Base-by-base conservation (phyloP, 768 basidiomycete species). In the Pleurotus djamor region DNA sequence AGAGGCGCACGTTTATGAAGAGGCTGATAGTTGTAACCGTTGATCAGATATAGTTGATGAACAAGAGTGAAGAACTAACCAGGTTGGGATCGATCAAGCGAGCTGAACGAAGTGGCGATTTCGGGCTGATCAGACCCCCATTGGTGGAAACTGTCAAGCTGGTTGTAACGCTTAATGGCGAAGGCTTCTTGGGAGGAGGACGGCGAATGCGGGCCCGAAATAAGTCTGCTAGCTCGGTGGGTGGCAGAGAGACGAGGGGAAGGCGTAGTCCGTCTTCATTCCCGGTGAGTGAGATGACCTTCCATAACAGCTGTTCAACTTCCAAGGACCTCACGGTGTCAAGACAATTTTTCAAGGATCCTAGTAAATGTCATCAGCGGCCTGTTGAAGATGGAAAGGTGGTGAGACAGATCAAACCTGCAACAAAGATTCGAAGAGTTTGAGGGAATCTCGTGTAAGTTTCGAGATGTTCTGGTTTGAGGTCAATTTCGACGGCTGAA, bases 371-470 rank as follows among this genome's bases (percentile, higher is more conserved):
- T 48, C 35, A 45, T 67, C 50, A 66, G 21, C 59, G 35, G 32
- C 21, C 3, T 28, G 21, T 28, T 28, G 21, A 1, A 45, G 33
- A 32, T 7, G 14, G 21, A 41, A 32, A 63, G 61, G 45, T 59
- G 61, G 45, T 59, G 12, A 50, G 48, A 45, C 33, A 38, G 50
- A 60, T 50, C 57, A 57, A 2, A 87, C 89, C 88, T 57, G 83
- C 86, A 69, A 92, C 81, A 72, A 91, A 91, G 34, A 92, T 74
- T 52, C 84, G 83, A 44, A 88, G 73, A 6, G 89, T 91, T 67
- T 92, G 89, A 8, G 90, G 87, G 66, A 91, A 86, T 61, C 83
- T 81, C 51, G 81, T 78, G 69, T 83, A 91, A 12, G 86, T 87
- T 68, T 87, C 81, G 48, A 92, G 72, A 69, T 88, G 86, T 70